Base-by-base conservation (phyloP, 768 basidiomycete species). In the Sarcodon aspratus region DNA sequence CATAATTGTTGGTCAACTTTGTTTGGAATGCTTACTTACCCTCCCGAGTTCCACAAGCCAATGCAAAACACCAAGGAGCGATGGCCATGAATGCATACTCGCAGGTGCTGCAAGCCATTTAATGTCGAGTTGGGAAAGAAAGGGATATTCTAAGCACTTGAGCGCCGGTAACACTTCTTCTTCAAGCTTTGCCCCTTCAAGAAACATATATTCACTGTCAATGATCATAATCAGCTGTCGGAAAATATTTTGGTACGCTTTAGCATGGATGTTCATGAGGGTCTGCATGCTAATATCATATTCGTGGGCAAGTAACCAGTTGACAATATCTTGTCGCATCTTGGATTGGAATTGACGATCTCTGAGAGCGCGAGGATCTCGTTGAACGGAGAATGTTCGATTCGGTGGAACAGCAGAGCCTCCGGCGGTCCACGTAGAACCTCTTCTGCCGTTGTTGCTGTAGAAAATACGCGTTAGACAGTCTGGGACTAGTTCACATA, bases 61-160 rank as follows among this genome's bases (percentile, higher is more conserved):
- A 64, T 94, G 86, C 33, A 98, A 61, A 58, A 88, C 85, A 17
- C 87, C 95, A 12, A 98, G 70, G 21, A 96, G 65, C 17, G 79
- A 71, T 0, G 91, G 89, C 96, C 95, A 98, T n/a, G 85, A 82
- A 65, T 90, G 86, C 70, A 86, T 84, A 48, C 82, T 85, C 0
- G 89, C 94, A 0, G 92, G 87, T 2, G 93, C 84, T 7, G 83
- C 83, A 5, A 98, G 65, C 75, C 88, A 90, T 54, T 88, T 93
- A 46, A 82, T 80, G 55, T 91, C 88, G 13, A 97, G 75, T 50
- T 78, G 74, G 46, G 82, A 74, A 3, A 80, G 73, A 50, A 81
- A 87, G 0, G 96, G 95, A 65, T 97, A 99, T 53, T 76, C 73
- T 35, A 90, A 63, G 6, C 82, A 76, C 60, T 79, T 85, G 54